Evolutionary conservation across 208 protist genomes (phyloP).

Genomic region (Zelonia costaricensis): DNA sequence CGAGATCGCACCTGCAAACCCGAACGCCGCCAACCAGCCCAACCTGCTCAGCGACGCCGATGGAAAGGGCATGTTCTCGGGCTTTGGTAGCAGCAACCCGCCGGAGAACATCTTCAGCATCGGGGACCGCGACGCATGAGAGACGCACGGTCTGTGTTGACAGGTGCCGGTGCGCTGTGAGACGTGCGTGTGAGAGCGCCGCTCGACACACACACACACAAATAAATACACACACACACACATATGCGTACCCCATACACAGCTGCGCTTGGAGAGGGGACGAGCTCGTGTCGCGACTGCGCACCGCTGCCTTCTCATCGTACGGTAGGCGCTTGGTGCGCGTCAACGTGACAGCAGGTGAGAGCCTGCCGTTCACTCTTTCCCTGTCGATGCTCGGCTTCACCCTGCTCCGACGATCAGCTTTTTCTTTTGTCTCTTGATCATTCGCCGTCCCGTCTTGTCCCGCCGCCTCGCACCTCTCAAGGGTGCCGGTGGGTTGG

Average conservation of each 20-base stretch:
- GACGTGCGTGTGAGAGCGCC: not conserved
- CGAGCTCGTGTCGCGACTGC: too few relatives aligned
- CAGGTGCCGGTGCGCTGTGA: not conserved
- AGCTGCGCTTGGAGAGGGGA: too few relatives aligned
- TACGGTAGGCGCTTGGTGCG: too few relatives aligned
- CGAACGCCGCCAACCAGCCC: conserved; percentile 20
- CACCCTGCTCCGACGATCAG: too few relatives aligned
- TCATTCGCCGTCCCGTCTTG: too few relatives aligned
- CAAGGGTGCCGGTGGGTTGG: too few relatives aligned
- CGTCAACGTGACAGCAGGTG: too few relatives aligned
- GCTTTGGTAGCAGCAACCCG: conserved; percentile 37
- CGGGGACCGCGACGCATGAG: conserved; percentile 26
- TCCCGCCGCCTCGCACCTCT: too few relatives aligned
- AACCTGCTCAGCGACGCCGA: conserved; percentile 43
- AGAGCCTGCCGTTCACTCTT: too few relatives aligned
- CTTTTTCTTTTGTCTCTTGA: conserved; percentile 1
- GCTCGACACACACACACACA: conserved; percentile 4
- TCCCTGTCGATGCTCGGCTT: too few relatives aligned
- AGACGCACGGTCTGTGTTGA: not conserved
- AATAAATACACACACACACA: conserved; percentile 16
- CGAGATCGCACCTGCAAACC: conserved; percentile 25
- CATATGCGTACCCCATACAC: too few relatives aligned
- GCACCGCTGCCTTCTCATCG: too few relatives aligned
- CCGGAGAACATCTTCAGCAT: conserved; percentile 54
- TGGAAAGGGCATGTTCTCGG: conserved; percentile 49